phyloP scores from a whole-genome alignment of 108 stramenopile species.

The Asterionellopsis glacialis region DNA sequence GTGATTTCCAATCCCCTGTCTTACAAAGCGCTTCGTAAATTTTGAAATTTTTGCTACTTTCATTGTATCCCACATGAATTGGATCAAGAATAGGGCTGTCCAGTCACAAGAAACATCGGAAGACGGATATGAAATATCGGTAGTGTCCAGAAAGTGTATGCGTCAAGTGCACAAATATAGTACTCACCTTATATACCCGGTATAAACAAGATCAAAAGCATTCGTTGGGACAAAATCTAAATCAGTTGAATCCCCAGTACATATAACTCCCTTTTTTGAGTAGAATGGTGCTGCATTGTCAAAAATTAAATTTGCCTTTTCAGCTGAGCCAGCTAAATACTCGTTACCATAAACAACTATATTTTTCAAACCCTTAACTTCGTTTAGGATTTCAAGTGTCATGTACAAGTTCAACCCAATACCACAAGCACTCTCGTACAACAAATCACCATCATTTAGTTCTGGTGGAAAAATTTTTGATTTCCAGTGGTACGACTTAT shows the following conservation, averaged over 20 bases:
- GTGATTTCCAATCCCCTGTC: no score
- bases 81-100: no score
- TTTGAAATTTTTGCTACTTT: conserved; percentile 6
- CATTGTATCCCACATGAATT: conserved; percentile 3
- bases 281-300: not conserved
- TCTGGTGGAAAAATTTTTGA: conserved; percentile 9
- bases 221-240: conserved; percentile 30
- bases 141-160: no score
- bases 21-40: no score
- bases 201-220: conserved; percentile 43
- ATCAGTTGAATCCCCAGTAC: conserved; percentile 33
- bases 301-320: not conserved
- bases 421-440: conserved; percentile 36
- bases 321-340: not conserved
- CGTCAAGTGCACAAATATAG: no score
- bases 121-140: no score
- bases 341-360: conserved; percentile 39
- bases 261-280: conserved; percentile 20
- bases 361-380: conserved; percentile 1
- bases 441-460: conserved; percentile 19
- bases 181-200: conserved; percentile 24
- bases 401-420: conserved; percentile 28
- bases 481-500: conserved; percentile 21
- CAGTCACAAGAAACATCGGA: no score
- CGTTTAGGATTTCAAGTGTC: conserved; percentile 31